Percentiles rank a stretch among this genome's conserved stretches.
Evolutionary conservation across 768 basidiomycete genomes (phyloP).

Genomic region (Pleurotus citrinopileatus): DNA sequence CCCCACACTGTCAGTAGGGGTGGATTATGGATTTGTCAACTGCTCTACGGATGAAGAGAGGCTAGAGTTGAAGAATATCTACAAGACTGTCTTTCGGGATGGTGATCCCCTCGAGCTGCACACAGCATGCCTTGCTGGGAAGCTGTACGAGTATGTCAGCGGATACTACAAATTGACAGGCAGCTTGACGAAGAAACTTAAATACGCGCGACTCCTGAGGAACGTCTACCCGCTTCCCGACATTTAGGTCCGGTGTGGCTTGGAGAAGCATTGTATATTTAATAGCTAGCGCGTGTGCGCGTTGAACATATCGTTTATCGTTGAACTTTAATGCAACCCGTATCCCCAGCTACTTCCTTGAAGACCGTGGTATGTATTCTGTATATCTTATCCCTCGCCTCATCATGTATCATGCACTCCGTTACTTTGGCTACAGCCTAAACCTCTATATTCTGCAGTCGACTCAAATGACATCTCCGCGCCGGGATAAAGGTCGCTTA

Average conservation of each 20-base stretch:
- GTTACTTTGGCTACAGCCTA: too few species aligned
- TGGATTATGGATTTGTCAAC: not conserved
- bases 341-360: too few species aligned
- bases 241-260: too few species aligned
- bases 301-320: not conserved
- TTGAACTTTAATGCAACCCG: too few species aligned
- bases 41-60: not conserved
- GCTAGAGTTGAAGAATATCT: not conserved
- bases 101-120: not conserved
- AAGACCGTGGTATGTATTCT: too few species aligned
- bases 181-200: not conserved
- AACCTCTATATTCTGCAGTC: too few species aligned
- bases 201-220: not conserved
- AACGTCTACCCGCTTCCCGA: not conserved
- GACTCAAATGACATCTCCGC: too few species aligned
- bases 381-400: too few species aligned
- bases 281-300: not conserved
- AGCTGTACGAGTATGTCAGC: not conserved
- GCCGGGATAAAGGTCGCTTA: not conserved
- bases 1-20: not conserved
- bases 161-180: not conserved
- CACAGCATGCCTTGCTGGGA: not conserved
- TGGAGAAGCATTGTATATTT: not conserved
- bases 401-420: too few species aligned
- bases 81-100: not conserved